A percentile compares a stretch with the other conserved stretches of the same genome.
Conservation (phyloP, 441 rosid genomes). For the Viola pubescens region DNA sequence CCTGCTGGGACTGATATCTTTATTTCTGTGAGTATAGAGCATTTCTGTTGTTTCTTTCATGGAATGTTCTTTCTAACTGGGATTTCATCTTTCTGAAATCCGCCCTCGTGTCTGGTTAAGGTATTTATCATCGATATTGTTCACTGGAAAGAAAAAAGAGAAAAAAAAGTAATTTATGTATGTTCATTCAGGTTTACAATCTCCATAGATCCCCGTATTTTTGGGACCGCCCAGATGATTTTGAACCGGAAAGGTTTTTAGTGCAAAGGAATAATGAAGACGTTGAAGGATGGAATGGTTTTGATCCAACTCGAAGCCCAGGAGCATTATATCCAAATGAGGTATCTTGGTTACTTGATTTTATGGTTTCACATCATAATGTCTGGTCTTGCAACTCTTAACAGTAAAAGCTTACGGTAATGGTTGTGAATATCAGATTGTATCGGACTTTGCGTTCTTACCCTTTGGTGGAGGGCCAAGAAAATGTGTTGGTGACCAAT, state of each 20-base stretch:
- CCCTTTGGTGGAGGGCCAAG: slow-evolving; percentile 94
- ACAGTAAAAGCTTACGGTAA: not conserved
- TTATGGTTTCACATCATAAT: not conserved
- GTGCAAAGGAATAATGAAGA: slow-evolving; percentile 41
- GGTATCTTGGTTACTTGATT: slow-evolving; percentile 29
- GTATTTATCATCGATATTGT: not conserved
- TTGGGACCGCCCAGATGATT: slow-evolving; percentile 69
- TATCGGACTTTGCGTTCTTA: slow-evolving; percentile 78
- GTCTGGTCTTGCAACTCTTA: not conserved
- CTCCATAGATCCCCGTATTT: slow-evolving; percentile 86
- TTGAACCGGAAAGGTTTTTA: slow-evolving; percentile 78
- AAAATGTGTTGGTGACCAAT: slow-evolving; percentile 92
- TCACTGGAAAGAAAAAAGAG: not conserved
- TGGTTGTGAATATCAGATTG: slow-evolving; percentile 38
- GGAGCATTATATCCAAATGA: slow-evolving; percentile 88
- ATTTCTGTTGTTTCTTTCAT: not conserved
- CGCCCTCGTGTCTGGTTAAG: not conserved
- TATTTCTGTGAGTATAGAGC: slow-evolving; percentile 52
- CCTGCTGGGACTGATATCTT: slow-evolving; percentile 88
- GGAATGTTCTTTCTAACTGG: not conserved
- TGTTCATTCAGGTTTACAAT: slow-evolving; percentile 58
- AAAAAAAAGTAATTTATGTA: not conserved
- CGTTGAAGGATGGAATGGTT: slow-evolving; percentile 85
- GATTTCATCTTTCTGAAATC: not conserved
- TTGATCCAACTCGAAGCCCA: slow-evolving; percentile 81